Evolutionary conservation across 2,329 filamentous ascomycete species (phyloP), one percentile per base, ranked within the genome.

Genomic region (Clonostachys rosea): DNA sequence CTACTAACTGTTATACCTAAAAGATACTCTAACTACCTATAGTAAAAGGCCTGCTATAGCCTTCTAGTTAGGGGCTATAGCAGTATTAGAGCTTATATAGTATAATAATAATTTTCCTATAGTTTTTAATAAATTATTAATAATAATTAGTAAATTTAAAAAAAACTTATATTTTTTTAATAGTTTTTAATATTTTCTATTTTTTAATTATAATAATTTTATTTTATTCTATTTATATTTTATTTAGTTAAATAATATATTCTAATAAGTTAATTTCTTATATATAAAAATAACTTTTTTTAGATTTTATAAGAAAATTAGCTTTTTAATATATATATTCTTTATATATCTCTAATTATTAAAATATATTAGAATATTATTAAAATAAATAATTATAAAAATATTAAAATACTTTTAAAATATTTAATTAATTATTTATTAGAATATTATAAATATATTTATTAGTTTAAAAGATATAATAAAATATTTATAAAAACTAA

Each of bases 401-500:
- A 45, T 33, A 34, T 40, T 39, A 8, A 39, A 16, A 16, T 39
- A 39, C 5, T 39, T 6, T 6, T 39, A 39, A 6, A 39, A 7
- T 14, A 39, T 39, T 14, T 39, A 39, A 39, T 39, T 39, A 39
- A 39, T 39, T 39, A 39, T 30, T 37, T 45, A 42, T 40, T 33
- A 39, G 9, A 39, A 39, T 14, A 16, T 39, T 14, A 39, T 16
- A 14, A 10, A 16, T 39, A 39, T 39, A 39, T 61, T 61, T 40
- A 43, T 55, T 42, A 63, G 39, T 16, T 44, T 50, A 53, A 64
- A 63, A 9, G 43, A 52, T 50, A 63, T 59, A 11, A 71, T 56
- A 36, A 59, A 40, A 39, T 59, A 70, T 50, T 71, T 45, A 48
- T 53, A 70, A 6, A 54, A 48, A 39, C 60, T 53, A 49, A 60